phyloP scores from a whole-genome alignment of 768 basidiomycete species.

The Suillus decipiens region DNA sequence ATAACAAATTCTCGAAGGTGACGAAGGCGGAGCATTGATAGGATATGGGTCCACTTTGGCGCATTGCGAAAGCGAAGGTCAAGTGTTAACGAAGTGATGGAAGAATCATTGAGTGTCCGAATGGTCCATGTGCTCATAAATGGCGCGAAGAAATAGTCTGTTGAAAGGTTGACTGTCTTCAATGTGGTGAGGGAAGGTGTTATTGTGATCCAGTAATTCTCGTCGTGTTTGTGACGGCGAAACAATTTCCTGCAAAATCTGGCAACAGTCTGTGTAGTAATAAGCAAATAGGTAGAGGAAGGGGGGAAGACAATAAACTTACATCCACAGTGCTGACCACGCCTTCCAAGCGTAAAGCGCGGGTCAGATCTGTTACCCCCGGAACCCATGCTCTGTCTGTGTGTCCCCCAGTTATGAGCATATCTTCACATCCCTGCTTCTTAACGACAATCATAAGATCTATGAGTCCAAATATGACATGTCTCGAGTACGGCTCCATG shows the following conservation, averaged over 20 bases:
- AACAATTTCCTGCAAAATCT: conserved; percentile 2
- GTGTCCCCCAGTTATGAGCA: conserved; percentile 6
- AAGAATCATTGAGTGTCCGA: conserved; percentile 7
- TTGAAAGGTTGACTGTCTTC: not conserved
- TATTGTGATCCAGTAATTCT: conserved; percentile 7
- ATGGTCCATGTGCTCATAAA: conserved; percentile 7
- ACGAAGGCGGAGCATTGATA: conserved; percentile 5
- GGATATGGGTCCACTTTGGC: conserved; percentile 2
- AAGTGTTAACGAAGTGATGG: not conserved
- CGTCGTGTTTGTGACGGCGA: conserved; percentile 1
- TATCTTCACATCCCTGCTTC: conserved; percentile 5
- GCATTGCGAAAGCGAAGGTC: conserved; percentile 7
- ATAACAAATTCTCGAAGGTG: conserved; percentile 8
- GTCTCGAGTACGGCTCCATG: conserved; percentile 1
- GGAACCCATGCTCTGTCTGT: conserved; percentile 8
- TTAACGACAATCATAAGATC: conserved; percentile 7
- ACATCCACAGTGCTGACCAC: conserved; percentile 4
- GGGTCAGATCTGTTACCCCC: conserved; percentile 1
- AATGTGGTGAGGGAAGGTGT: not conserved
- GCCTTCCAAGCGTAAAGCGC: conserved; percentile 4
- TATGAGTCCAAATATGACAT: conserved; percentile 1
- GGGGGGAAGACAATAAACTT: not conserved
- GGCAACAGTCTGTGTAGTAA: not conserved
- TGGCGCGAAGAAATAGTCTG: conserved; percentile 6
- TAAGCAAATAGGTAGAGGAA: not conserved